Evolutionary conservation across 352 stramenopile genomes (phyloP).

Genomic region (Phytophthora megakarya): DNA sequence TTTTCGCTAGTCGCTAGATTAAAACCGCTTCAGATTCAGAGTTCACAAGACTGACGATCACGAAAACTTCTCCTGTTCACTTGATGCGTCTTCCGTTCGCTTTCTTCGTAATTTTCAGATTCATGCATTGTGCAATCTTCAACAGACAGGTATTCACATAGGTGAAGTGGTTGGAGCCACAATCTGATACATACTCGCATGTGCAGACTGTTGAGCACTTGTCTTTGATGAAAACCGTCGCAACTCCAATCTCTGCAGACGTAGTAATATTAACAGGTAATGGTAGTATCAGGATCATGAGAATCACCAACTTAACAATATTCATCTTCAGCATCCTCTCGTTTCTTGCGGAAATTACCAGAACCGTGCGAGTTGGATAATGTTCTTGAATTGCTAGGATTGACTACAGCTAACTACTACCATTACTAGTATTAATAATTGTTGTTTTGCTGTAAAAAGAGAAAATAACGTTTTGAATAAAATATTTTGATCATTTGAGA

Average conservation of each 20-base stretch:
- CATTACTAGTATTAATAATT: too few species aligned
- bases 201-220: constrained; percentile 9
- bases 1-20: neutral
- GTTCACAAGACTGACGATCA: too few species aligned
- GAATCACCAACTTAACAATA: neutral
- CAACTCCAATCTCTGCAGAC: neutral
- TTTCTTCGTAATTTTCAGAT: constrained; percentile 1
- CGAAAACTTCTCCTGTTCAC: neutral
- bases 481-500: too few species aligned
- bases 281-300: neutral
- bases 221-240: neutral
- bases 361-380: too few species aligned
- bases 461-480: too few species aligned
- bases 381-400: too few species aligned
- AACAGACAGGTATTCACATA: constrained; percentile 35
- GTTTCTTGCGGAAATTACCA: too few species aligned
- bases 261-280: neutral
- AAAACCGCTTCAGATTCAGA: too few species aligned
- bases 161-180: constrained; percentile 33
- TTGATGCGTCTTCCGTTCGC: neutral
- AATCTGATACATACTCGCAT: constrained; percentile 23
- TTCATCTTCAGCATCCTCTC: neutral
- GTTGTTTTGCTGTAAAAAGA: too few species aligned
- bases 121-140: constrained; percentile 6
- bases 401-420: too few species aligned